Percentiles rank a stretch among this genome's conserved stretches.
Conservation (phyloP, 306 rosid genomes). For the Trifolium subterraneum region DNA sequence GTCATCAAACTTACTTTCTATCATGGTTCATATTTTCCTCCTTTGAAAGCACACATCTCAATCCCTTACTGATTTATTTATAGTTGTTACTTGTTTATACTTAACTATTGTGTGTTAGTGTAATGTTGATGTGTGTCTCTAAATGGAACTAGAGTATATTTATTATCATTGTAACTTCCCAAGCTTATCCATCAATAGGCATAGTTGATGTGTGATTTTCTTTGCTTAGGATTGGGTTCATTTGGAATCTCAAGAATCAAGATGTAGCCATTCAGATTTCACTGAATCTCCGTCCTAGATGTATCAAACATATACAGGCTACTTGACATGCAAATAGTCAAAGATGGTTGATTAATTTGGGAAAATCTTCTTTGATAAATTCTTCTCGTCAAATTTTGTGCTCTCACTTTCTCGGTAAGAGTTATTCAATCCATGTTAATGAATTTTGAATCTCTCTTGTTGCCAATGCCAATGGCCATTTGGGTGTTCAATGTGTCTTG, state of each 20-base stretch:
- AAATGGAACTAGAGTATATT: background rate
- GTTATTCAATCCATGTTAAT: background rate
- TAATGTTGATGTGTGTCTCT: background rate
- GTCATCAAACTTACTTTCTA: background rate
- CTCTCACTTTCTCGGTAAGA: background rate
- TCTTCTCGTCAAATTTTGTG: background rate
- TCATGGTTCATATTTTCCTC: background rate
- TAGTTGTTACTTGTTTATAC: background rate
- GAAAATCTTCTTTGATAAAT: background rate
- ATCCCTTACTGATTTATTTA: background rate
- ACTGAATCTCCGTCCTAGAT: background rate
- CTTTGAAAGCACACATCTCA: too few species aligned
- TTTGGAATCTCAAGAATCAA: background rate
- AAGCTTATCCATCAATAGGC: background rate
- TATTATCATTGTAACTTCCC: background rate
- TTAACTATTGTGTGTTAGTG: background rate
- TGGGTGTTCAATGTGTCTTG: background rate
- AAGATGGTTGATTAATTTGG: background rate
- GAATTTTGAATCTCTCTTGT: background rate
- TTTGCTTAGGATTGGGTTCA: background rate
- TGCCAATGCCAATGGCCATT: background rate
- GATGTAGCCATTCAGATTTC: background rate
- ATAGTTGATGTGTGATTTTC: background rate
- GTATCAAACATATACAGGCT: background rate
- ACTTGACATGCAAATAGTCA: background rate